A percentile compares a stretch with the other conserved stretches of the same genome.
phyloP scores from a whole-genome alignment of 2,329 filamentous ascomycete genomes.

The Colletotrichum ledebouriae region DNA sequence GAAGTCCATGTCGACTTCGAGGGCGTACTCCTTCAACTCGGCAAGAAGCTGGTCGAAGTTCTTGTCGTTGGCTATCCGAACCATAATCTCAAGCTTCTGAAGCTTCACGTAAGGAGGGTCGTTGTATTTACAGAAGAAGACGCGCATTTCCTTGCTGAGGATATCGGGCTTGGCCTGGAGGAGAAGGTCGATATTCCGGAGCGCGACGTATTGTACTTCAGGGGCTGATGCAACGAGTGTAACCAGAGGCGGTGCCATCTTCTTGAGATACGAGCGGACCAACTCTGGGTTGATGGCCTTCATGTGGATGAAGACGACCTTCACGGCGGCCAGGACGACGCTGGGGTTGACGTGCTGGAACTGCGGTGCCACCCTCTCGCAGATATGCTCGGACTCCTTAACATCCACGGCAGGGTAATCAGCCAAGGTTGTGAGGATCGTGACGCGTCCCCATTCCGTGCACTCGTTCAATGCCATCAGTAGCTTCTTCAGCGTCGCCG shows the following conservation, averaged over 20 bases:
- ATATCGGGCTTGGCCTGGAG: slow-evolving; percentile 97
- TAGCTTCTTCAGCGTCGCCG: slow-evolving; percentile 91
- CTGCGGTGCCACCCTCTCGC: slow-evolving; percentile 93
- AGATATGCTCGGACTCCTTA: slow-evolving; percentile 98
- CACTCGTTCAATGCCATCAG: slow-evolving; percentile 97
- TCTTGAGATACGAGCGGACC: slow-evolving; percentile 90
- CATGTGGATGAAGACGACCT: slow-evolving; percentile 98
- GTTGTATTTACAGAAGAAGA: slow-evolving; percentile 99
- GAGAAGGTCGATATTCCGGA: slow-evolving; percentile 95
- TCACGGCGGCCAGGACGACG: slow-evolving; percentile 96
- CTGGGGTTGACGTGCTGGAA: slow-evolving; percentile 99
- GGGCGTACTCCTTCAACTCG: slow-evolving; percentile 95
- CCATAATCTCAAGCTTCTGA: slow-evolving; percentile 98
- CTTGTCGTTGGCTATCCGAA: slow-evolving; percentile 96
- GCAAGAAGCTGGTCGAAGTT: slow-evolving; percentile 96
- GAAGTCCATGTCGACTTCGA: slow-evolving; percentile 99
- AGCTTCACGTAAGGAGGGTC: slow-evolving; percentile 98
- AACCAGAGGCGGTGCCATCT: slow-evolving; percentile 96
- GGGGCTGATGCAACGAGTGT: slow-evolving; percentile 95
- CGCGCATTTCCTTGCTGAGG: slow-evolving; percentile 94
- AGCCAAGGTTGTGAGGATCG: slow-evolving; percentile 89
- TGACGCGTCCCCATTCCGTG: slow-evolving; percentile 97
- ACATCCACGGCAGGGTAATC: slow-evolving; percentile 89
- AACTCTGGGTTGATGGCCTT: slow-evolving; percentile 82
- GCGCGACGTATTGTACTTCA: slow-evolving; percentile 97